phyloP scores from a whole-genome alignment of 768 basidiomycete species.

The Russula virescens region DNA sequence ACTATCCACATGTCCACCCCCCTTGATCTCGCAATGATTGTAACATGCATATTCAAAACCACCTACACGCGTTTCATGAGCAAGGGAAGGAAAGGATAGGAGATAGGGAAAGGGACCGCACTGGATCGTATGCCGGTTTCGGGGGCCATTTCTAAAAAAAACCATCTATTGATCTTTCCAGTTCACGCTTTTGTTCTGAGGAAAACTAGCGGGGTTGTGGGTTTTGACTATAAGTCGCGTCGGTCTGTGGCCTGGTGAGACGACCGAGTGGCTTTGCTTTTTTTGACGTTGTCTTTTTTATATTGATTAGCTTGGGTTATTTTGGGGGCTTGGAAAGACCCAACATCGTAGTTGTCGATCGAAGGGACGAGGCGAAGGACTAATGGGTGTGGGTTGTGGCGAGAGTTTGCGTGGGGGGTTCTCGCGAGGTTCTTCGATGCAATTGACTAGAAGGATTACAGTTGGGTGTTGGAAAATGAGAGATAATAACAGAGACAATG shows the following conservation, averaged over 20 bases:
- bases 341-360: not conserved
- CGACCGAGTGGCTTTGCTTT: too few species aligned
- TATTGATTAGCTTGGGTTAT: not conserved
- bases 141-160: not conserved
- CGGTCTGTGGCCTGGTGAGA: too few species aligned
- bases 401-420: not conserved
- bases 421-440: not conserved
- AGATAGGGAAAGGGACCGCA: conserved; percentile 31
- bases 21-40: conserved; percentile 49
- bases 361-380: not conserved
- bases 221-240: too few species aligned
- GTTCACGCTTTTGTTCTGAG: not conserved
- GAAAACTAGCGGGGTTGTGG: too few species aligned
- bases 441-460: not conserved
- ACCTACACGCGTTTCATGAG: not conserved
- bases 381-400: conserved; percentile 14
- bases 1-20: conserved; percentile 47
- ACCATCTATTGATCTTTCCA: not conserved
- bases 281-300: too few species aligned
- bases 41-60: conserved; percentile 38
- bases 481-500: not conserved
- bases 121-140: conserved; percentile 63
- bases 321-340: not conserved
- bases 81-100: not conserved
- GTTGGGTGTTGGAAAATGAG: not conserved